Base-by-base conservation (phyloP, 257 asterid genomes). In the Leonotis leonurus region DNA sequence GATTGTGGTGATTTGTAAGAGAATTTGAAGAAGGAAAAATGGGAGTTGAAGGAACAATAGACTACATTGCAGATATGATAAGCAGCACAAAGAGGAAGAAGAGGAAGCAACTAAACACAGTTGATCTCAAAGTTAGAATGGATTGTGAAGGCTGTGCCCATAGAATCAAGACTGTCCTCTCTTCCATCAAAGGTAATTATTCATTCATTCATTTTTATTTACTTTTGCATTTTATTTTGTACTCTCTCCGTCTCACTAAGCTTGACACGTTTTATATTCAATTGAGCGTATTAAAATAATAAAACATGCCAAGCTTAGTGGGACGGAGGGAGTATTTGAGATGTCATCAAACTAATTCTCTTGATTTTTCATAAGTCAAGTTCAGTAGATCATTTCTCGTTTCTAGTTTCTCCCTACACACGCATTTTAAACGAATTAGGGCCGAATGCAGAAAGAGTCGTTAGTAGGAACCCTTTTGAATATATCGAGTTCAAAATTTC, bases 91-190 rank as follows among this genome's bases (percentile, higher is more conserved):
- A 29, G 29, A 86, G 67, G 72, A 83, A 73, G 71, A 90, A 89
- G 79, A 89, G 81, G 68, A 87, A 63, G 85, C 81, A 83, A 63
- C 69, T 78, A 7, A 77, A 74, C 32, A 87, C 86, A 2, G 97
- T 90, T 0, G 45, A 85, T 6, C 75, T 90, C 64, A 90, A 87
- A 63, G 73, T 90, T 54, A 72, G 97, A 51, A 90, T 90, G 95
- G 94, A 85, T 14, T 87, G 97, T 52, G 97, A 90, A 78, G 97
- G 97, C 55, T 90, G 97, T 66, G 95, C 73, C 5, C 81, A 78
- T 8, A 80, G 76, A 75, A 75, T 90, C 37, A 87, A 83, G 86
- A 73, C 67, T 2, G 72, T 62, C 3, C 97, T 90, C 69, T 76
- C 83, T 1, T 26, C 73, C 13, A 80, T 87, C 37, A 90, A 85